Conservation (phyloP, 176 grass and related monocot species). For the Dactylis glomerata region DNA sequence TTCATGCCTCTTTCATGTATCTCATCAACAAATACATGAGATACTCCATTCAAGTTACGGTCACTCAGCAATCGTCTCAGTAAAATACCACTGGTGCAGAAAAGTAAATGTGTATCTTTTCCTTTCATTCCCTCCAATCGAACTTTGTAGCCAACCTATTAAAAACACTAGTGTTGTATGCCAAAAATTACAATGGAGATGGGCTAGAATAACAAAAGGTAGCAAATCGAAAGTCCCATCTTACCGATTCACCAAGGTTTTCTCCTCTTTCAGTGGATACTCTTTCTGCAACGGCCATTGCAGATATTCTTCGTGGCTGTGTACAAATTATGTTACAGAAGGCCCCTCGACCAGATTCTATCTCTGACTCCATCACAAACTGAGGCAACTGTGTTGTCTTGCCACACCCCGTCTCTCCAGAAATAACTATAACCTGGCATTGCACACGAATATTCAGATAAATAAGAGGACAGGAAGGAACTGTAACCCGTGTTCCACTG, state of each 20-base stretch:
- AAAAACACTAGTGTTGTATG: conserved; percentile 68
- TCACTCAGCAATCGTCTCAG: conserved; percentile 89
- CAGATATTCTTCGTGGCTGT: conserved; percentile 95
- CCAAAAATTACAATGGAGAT: conserved; percentile 49
- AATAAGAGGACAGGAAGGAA: conserved; percentile 25
- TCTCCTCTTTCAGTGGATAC: conserved; percentile 96
- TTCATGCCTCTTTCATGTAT: conserved; percentile 99
- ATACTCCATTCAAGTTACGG: conserved; percentile 83
- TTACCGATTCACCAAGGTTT: conserved; percentile 91
- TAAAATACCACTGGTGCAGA: conserved; percentile 98
- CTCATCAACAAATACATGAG: conserved; percentile 99
- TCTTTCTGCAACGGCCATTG: conserved; percentile 94
- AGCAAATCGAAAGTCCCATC: neutral
- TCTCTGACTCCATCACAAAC: conserved; percentile 89
- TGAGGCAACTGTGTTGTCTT: conserved; percentile 98
- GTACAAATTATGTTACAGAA: conserved; percentile 99
- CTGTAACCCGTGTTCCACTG: neutral
- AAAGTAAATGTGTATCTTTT: conserved; percentile 97
- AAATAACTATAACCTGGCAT: conserved; percentile 84
- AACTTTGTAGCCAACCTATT: conserved; percentile 99
- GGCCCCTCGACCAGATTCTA: conserved; percentile 94
- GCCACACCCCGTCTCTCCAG: conserved; percentile 91
- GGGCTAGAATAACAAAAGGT: neutral
- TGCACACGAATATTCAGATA: neutral
- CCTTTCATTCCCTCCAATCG: conserved; percentile 92